Base-by-base conservation (phyloP, 768 basidiomycete species). In the Termitomyces sp. region DNA sequence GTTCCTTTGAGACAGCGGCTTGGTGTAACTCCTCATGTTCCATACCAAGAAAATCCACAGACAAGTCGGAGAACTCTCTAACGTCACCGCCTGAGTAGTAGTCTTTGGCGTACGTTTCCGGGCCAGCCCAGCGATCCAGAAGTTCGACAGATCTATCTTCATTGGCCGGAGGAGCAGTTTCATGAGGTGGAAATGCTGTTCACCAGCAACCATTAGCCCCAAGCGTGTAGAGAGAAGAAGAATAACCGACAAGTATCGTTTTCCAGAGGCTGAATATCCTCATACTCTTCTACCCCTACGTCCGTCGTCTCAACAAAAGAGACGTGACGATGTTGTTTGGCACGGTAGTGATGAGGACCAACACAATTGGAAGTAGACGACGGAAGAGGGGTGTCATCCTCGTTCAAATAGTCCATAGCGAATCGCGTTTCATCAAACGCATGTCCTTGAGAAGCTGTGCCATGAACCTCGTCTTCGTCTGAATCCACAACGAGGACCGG, bases 71-170 rank as follows among this genome's bases (percentile, higher is more conserved):
- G 17, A 41, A 41, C 29, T 16, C 31, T 34, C 31, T 34, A 38
- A 55, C 60, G 49, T 70, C 66, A 16, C 72, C 72, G 17, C 69
- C 67, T 10, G 72, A 59, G 56, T 73, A 75, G 43, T 68, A 72
- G 47, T 75, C 74, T 60, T 75, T 66, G 1, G 74, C 74, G 56
- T 69, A 71, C n/a, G 50, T 69, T 51, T 62, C 61, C 16, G 71
- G 69, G 14, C 69, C 70, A 49, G 62, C 62, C 75, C 74, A 75
- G 29, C 69, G 70, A 60, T 74, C 70, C 21, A 61, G 68, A n/a
- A 74, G 64, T 43, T 75, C 68, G 11, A 72, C 59, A 19, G 56
- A 63, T 10, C 10, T 14, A 19, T 62, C 62, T 8, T 32, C 35
- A 27, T 58, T 41, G 21, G 47, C n/a, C 0, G 40, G 40, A 57